Evolutionary conservation across 2,329 filamentous ascomycete species (phyloP).

Genomic region (Aspergillus sclerotialis): DNA sequence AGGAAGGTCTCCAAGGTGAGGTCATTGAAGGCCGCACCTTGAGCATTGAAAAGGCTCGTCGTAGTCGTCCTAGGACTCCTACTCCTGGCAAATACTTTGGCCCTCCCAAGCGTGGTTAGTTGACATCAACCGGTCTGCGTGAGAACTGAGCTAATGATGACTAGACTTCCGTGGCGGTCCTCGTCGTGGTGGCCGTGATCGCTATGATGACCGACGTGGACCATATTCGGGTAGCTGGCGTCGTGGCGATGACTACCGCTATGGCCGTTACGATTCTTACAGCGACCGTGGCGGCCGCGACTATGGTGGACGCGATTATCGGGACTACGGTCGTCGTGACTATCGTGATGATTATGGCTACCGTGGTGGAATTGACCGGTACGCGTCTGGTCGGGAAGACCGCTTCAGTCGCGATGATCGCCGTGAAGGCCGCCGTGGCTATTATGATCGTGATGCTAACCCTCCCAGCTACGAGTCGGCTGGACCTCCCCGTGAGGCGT

Average conservation of each 20-base stretch:
- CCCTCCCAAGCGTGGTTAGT: constrained; percentile 90
- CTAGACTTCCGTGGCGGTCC: constrained; percentile 30
- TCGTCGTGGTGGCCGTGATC: constrained; percentile 28
- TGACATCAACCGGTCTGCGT: constrained; percentile 1
- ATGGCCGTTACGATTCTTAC: constrained; percentile 41
- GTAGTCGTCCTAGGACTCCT: constrained; percentile 86
- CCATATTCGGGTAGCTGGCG: constrained; percentile 45
- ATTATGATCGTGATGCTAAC: constrained; percentile 50
- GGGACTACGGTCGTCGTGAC: constrained; percentile 44
- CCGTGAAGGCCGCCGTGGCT: constrained; percentile 40
- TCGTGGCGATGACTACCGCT: constrained; percentile 37
- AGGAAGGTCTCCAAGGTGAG: constrained; percentile 92
- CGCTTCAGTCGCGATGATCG: constrained; percentile 39
- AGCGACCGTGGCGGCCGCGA: constrained; percentile 40
- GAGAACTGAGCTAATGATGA: neutral
- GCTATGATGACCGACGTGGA: constrained; percentile 49
- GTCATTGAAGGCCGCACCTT: constrained; percentile 90
- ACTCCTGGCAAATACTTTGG: constrained; percentile 99
- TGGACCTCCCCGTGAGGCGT: constrained; percentile 31
- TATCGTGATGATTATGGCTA: constrained; percentile 36
- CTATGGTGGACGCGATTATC: constrained; percentile 37
- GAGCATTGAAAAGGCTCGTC: constrained; percentile 98
- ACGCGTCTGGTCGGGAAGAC: constrained; percentile 38
- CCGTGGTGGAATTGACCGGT: constrained; percentile 38
- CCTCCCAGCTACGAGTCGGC: constrained; percentile 38